Conservation (phyloP, 2,329 filamentous ascomycete species). For the Ophiosphaerella herpotricha region DNA sequence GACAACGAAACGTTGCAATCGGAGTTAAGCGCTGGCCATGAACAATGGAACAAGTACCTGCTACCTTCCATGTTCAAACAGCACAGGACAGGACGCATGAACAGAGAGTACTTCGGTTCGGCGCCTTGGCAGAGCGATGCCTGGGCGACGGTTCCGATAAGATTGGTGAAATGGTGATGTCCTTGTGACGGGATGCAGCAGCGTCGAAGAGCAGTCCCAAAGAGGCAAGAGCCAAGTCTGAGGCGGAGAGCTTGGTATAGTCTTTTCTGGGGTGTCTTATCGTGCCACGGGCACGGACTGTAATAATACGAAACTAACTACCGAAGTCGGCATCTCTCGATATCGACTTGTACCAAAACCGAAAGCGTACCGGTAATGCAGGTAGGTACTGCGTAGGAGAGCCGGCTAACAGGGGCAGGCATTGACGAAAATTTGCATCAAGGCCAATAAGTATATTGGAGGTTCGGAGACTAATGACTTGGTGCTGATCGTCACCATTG, state of each 20-base stretch:
- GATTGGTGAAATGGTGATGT: background rate
- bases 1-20: too few relatives aligned
- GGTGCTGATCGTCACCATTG: too few relatives aligned
- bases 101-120: background rate
- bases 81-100: background rate
- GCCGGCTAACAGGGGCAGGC: too few relatives aligned
- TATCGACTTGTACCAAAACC: background rate
- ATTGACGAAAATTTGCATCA: too few relatives aligned
- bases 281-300: background rate
- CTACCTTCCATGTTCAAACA: too few relatives aligned
- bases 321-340: slow-evolving; percentile 1
- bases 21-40: background rate
- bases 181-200: slow-evolving; percentile 1
- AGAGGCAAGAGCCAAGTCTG: slow-evolving; percentile 7
- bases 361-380: background rate
- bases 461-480: too few relatives aligned
- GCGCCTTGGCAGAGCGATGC: background rate
- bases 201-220: slow-evolving; percentile 1
- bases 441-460: too few relatives aligned
- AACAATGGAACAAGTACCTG: background rate
- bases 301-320: background rate
- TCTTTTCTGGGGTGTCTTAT: background rate
- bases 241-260: background rate
- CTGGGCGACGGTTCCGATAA: too few relatives aligned
- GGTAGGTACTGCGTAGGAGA: background rate